Conservation (phyloP, 805 yeast species). For the Cyberlindnera euphorbiiphila region DNA sequence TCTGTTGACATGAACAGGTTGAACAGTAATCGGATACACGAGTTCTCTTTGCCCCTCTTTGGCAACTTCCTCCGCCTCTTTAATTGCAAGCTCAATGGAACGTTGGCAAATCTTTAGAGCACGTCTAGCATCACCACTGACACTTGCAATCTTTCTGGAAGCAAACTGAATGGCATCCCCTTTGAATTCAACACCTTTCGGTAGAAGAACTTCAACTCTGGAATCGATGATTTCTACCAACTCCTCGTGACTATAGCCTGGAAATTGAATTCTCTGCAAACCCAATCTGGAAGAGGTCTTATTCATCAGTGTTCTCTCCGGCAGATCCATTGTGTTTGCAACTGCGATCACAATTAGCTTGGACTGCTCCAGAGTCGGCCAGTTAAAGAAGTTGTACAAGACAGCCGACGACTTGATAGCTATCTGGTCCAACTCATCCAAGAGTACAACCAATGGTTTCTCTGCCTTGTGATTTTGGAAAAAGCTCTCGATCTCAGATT, state of each 20-base stretch:
- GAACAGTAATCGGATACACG: slow-evolving; percentile 41
- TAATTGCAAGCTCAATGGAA: slow-evolving; percentile 76
- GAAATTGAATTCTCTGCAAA: slow-evolving; percentile 76
- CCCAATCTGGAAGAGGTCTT: slow-evolving; percentile 92
- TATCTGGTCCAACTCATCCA: slow-evolving; percentile 93
- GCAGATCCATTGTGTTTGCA: slow-evolving; percentile 96
- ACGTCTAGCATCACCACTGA: slow-evolving; percentile 95
- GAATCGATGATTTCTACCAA: slow-evolving; percentile 69
- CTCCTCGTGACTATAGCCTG: slow-evolving; percentile 82
- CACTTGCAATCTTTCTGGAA: slow-evolving; percentile 90
- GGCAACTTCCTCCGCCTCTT: slow-evolving; percentile 7
- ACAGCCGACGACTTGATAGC: slow-evolving; percentile 79
- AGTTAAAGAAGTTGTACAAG: slow-evolving; percentile 93
- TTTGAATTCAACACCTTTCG: slow-evolving; percentile 36
- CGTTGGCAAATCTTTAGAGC: slow-evolving; percentile 84
- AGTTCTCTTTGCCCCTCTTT: slow-evolving; percentile 25
- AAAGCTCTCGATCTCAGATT: slow-evolving; percentile 56
- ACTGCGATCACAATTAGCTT: slow-evolving; percentile 85
- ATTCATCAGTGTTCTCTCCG: slow-evolving; percentile 82
- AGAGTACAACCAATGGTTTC: slow-evolving; percentile 56
- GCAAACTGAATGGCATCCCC: slow-evolving; percentile 88
- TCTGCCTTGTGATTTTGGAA: slow-evolving; percentile 39
- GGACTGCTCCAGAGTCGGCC: slow-evolving; percentile 87
- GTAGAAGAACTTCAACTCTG: slow-evolving; percentile 50
- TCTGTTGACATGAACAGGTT: slow-evolving; percentile 67